Base-by-base conservation (phyloP, 306 rosid genomes). In the Corylus americana region DNA sequence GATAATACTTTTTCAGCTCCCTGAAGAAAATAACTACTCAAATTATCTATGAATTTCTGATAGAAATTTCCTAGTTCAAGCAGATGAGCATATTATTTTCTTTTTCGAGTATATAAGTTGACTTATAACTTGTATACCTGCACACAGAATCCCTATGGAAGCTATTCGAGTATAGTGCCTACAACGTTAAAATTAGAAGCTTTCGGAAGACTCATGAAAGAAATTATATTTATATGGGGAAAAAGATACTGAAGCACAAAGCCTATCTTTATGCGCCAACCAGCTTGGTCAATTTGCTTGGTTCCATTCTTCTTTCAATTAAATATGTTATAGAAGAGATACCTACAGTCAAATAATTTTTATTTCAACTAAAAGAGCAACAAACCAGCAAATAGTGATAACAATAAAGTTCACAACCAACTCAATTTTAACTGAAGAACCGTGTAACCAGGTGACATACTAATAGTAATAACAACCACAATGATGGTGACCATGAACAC, bases 1-100 rank as follows among this genome's bases (percentile, higher is more conserved):
- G 51, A 71, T 48, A 31, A 82, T 67, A 57, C 62, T 55, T 45
- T 77, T 70, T 22, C 74, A 51, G 6, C 44, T 39, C 44, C 44
- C 44, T 39, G 44, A 39, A 39, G 44, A 39, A 39, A 39, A 39
- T 39, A 4, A 39, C 44, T 39, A 39, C 44, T 39, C 44, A 39
- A 39, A 39, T 39, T 39, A 39, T 39, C 44, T 39, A 39, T 39
- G 44, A 39, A 39, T 39, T 3, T 39, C 44, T 39, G 35, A 25
- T 11, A 59, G 66, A 25, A 59, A 29, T 48, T 50, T 82, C 72
- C 17, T 16, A 47, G 70, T 67, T 55, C 64, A 54, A 72, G 44
- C 45, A 39, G 68, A 70, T 37, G n/a, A 45, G 62, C 10, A 78
- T 79, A 8, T 64, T 64, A 64, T 64, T 31, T 31, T 31, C 35